Base-by-base conservation (phyloP, 129 eudicot species). In the Centaurea solstitialis region DNA sequence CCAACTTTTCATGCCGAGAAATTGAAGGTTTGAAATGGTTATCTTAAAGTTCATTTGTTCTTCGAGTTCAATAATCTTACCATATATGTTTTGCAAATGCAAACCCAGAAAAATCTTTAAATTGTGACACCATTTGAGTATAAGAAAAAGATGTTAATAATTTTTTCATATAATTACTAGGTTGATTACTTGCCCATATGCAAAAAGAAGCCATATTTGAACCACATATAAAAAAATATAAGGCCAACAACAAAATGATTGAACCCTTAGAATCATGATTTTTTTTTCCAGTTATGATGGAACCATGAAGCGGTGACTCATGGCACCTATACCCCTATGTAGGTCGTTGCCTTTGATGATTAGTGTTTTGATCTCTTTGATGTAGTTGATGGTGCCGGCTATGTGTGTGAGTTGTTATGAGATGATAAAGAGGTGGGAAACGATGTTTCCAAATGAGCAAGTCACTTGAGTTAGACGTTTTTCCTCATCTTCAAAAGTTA, bases 1-100 rank as follows among this genome's bases (percentile, higher is more conserved):
- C 93, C 93, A 43, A 76, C 93, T 37, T 89, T 89, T 68, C 90
- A 81, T 71, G 35, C 79, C 39, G 85, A 87, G 20, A 82, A 87
- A 76, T 35, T 87, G 12, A 78, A 84, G 87, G 90, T 84, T 76
- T 17, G 39, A 26, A 64, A 72, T 22, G 5, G 45, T 5, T 11
- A 26, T 62, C 26, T 41, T 50, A 22, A 69, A 68, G 50, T 68
- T 76, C 8, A 68, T 78, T 33, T 13, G 3, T 68, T 35, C n/a
- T 39, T 39, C n/a, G 17, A 70, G 75, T 43, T 68, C 66, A 47
- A 68, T 59, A 33, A 38, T 3, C 4, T 68, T 43, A 78, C 28
- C 43, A 15, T 33, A 33, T 33, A 33, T 41, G 20, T 3, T 37
- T 8, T 41, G 11, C 18, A 13, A 6, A 53, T 6, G 5, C 21